Evolutionary conservation across 2,329 filamentous ascomycete genomes (phyloP), one percentile per base, ranked within the genome.

Genomic region (Parastagonospora nodorum): DNA sequence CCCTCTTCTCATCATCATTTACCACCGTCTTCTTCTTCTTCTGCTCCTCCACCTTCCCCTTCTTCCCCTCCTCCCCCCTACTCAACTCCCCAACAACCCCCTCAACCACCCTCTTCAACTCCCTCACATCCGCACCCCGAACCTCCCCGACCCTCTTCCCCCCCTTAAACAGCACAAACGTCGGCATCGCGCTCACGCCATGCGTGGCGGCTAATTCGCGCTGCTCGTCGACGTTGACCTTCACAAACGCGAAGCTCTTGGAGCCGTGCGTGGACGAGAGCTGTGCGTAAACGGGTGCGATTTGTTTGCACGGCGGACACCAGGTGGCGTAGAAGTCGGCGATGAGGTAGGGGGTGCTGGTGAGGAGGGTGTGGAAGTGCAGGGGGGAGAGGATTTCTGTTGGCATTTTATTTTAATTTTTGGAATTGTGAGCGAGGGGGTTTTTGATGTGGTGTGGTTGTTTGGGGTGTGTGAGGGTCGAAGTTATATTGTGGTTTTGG

Each of bases 301-400:
- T 81, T 48, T 76, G 73, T 64, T 81, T 81, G 75, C 82, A 84
- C 12, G 81, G 82, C 2, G 80, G 80, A 62, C 82, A 84, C 81
- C 82, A 84, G 56, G 77, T 78, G 11, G 80, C 80, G 64, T 77
- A 80, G 72, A 80, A 81, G 64, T 82, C 80, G 58, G 78, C 74
- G 43, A 82, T 72, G 51, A 80, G 69, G 54, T 69, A 73, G n/a
- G 65, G 69, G 52, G 71, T 64, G 0, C 56, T 55, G n/a, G 54
- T 63, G 12, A 74, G 59, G 14, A 75, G 63, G 16, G 69, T 72
- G 55, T 59, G 67, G 59, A 74, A 66, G 52, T 74, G 69, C 4
- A 71, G 55, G 5, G 63, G 50, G 11, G 67, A 58, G 36, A 57
- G 64, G 48, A 74, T 72, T 53, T 67, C 65, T 41, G 62, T 69